phyloP scores from a whole-genome alignment of 2,329 filamentous ascomycete species.

The Pyrenophora tritici-repentis region DNA sequence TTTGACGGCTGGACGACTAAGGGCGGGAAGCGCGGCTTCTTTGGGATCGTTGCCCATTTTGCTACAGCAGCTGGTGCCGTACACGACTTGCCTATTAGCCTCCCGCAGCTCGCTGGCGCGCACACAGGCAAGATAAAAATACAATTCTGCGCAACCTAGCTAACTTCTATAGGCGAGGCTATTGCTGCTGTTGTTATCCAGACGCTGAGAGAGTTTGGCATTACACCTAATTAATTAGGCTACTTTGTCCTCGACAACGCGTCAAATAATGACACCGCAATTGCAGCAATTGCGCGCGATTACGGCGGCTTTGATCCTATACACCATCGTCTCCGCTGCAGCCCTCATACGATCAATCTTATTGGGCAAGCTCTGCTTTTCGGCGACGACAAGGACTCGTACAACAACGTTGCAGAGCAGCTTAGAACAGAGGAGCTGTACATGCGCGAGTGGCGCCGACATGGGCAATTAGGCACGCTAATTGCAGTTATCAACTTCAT shows the following conservation, averaged over 20 bases:
- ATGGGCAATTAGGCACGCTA: too few species aligned
- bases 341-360: conserved; percentile 13
- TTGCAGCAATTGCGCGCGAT: neutral
- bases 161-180: neutral
- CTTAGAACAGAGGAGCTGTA: neutral
- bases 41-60: conserved; percentile 6
- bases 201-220: neutral
- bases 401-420: neutral
- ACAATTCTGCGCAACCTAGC: too few species aligned
- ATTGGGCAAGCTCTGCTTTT: conserved; percentile 4
- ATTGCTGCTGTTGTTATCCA: neutral
- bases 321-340: conserved; percentile 5
- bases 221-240: neutral
- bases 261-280: conserved; percentile 4
- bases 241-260: conserved; percentile 16
- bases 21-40: conserved; percentile 5
- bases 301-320: conserved; percentile 1
- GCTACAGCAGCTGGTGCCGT: neutral
- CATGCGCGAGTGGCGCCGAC: too few species aligned
- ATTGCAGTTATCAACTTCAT: too few species aligned
- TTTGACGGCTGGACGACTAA: conserved; percentile 6
- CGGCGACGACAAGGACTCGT: neutral
- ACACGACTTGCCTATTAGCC: conserved; percentile 6
- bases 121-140: neutral
- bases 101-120: conserved; percentile 4